A percentile compares a stretch with the other conserved stretches of the same genome.
These are phyloP conservation scores for Athelia psychrophila DNA, from an alignment of 1,284 basidiomycete species.

Conservation along the genomic window DNA sequence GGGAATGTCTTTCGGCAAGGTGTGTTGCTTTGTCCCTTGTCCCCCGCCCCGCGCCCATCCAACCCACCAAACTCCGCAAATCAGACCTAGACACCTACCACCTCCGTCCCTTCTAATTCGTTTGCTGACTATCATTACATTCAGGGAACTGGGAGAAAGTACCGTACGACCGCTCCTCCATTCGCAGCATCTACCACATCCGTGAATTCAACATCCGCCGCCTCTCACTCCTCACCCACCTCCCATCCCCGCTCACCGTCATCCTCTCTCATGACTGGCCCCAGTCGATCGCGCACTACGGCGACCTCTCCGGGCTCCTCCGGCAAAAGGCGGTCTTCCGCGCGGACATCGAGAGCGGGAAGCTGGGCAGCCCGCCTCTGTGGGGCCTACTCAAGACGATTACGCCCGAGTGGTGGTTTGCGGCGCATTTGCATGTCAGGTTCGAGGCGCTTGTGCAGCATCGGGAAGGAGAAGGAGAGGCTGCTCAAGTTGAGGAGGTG, in stretches of 20 bases:
- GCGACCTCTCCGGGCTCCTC: constrained; percentile 68
- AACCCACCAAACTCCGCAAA: no score
- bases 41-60: no score
- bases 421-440: constrained; percentile 91
- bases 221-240: constrained; percentile 68
- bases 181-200: constrained; percentile 91
- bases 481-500: not conserved
- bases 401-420: constrained; percentile 91
- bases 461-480: constrained; percentile 7
- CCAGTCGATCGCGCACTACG: constrained; percentile 79
- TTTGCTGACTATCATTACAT: no score
- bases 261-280: constrained; percentile 99
- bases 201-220: constrained; percentile 84
- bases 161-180: constrained; percentile 65
- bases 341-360: constrained; percentile 68
- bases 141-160: constrained; percentile 71
- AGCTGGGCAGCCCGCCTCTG: constrained; percentile 88
- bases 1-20: constrained; percentile 74
- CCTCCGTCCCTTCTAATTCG: no score
- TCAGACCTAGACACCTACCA: no score
- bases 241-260: constrained; percentile 57
- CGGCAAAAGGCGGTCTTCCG: constrained; percentile 82
- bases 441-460: constrained; percentile 63
- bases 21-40: constrained; percentile 28
- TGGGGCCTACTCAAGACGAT: constrained; percentile 75